These are phyloP conservation scores for Pelargonium fulgidum DNA, from an alignment of 441 rosid species.

Conservation along the genomic window DNA sequence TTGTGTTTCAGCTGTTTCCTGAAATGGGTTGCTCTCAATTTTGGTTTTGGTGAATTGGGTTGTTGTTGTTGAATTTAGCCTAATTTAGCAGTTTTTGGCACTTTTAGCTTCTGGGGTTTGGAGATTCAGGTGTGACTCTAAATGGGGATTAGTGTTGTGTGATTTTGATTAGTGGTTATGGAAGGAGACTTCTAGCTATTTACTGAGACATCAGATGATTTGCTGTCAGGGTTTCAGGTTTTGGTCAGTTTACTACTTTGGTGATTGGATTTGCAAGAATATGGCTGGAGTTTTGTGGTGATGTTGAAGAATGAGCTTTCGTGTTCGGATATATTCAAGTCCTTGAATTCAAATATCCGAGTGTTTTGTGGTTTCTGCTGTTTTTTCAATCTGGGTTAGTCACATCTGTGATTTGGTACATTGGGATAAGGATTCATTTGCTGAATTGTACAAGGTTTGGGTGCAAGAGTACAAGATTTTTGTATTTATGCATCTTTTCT, in stretches of 20 bases:
- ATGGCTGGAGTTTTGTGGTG: background rate
- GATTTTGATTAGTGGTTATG: background rate
- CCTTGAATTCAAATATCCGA: background rate
- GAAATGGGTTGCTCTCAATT: background rate
- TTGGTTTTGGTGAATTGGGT: too few relatives aligned
- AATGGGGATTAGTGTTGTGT: background rate
- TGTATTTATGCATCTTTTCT: too few relatives aligned
- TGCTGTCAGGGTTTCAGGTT: background rate
- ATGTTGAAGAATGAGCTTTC: too few relatives aligned
- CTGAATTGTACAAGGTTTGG: too few relatives aligned
- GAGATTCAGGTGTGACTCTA: background rate
- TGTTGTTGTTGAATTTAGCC: background rate
- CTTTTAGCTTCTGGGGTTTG: background rate
- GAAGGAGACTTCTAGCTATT: background rate
- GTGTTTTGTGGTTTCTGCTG: background rate
- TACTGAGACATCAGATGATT: background rate
- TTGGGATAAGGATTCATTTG: too few relatives aligned
- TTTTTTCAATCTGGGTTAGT: background rate
- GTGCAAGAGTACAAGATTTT: too few relatives aligned
- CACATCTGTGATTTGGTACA: too few relatives aligned
- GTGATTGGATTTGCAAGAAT: conserved; percentile 3
- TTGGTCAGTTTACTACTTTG: background rate
- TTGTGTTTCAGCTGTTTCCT: background rate
- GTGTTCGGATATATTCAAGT: background rate
- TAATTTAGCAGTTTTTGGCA: background rate